These are phyloP conservation scores for Waitea zeae DNA, from an alignment of 1,284 basidiomycete species.

Conservation along the genomic window DNA sequence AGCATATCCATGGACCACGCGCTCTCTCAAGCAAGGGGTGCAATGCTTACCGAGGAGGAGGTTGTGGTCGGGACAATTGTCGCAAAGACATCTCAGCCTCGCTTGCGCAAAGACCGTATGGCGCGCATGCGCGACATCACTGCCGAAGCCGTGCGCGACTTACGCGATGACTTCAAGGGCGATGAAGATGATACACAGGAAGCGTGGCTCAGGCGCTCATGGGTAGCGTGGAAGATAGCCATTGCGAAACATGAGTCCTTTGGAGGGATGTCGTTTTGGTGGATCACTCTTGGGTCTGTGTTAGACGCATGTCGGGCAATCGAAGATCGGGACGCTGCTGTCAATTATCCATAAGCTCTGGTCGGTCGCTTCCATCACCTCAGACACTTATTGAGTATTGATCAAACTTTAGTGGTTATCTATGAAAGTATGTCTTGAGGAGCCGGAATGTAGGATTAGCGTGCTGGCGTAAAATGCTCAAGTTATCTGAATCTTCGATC, in stretches of 20 bases:
- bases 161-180: slow-evolving; percentile 28
- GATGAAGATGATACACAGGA: slow-evolving; percentile 21
- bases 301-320: slow-evolving; percentile 24
- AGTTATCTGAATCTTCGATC: too few relatives aligned
- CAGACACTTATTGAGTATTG: too few relatives aligned
- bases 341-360: too few relatives aligned
- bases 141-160: slow-evolving; percentile 25
- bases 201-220: slow-evolving; percentile 24
- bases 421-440: too few relatives aligned
- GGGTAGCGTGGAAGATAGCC: slow-evolving; percentile 35
- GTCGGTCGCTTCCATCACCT: too few relatives aligned
- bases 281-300: slow-evolving; percentile 34
- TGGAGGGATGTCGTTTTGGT: slow-evolving; percentile 42
- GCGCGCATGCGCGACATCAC: slow-evolving; percentile 35
- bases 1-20: slow-evolving; percentile 31
- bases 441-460: too few relatives aligned
- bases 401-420: too few relatives aligned
- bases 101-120: slow-evolving; percentile 32
- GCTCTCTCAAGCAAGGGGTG: slow-evolving; percentile 21
- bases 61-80: slow-evolving; percentile 43
- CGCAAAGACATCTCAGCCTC: slow-evolving; percentile 37
- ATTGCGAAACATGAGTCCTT: too few relatives aligned
- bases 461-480: too few relatives aligned
- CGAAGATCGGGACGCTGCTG: too few relatives aligned
- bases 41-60: slow-evolving; percentile 40